Evolutionary conservation across 2,329 filamentous ascomycete genomes (phyloP), one percentile per base, ranked within the genome.

Genomic region (Aureobasidium sp.): DNA sequence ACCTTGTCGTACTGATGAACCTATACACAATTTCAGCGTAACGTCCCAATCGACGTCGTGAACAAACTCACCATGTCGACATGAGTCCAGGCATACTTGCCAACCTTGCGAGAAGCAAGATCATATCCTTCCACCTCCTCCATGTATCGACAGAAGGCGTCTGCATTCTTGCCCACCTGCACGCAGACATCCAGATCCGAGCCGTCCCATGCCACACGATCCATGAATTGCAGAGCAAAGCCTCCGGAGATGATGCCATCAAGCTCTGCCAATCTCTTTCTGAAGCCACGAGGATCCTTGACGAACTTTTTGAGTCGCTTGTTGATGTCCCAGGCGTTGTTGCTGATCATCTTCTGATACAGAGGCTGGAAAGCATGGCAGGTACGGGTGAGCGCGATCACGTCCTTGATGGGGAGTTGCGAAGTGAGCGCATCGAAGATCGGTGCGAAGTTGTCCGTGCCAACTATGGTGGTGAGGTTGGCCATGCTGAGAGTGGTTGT

Each of bases 121-220:
- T 62, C 49, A 31, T 62, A 62, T 7, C 60, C 60, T 15, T 62
- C 60, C 15, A 55, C 51, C n/a, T 56, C 49, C 14, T 55, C 60
- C 31, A 62, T 51, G 39, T 62, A 62, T 15, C 41, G 37, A 12
- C 29, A 42, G 15, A 62, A 53, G 51, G 39, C 41, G 8, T 55
- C 27, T 2, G 48, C 60, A 7, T 62, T 47, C 3, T 37, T 29
- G 7, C 49, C 49, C 22, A 31, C 36, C 34, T 48, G 41, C 41
- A 62, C 22, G 25, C 60, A 62, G 12, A 62, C 42, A 22, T 62
- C 60, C 5, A 62, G 22, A 42, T 62, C 60, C 20, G 51, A 55
- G 20, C 37, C 60, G 1, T 53, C 12, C 60, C 60, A 62, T 1
- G 9, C 9, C 29, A 47, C 51, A 3, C 51, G 41, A 17, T 51